phyloP scores from a whole-genome alignment of 129 eudicot genomes.

The Helichrysum umbraculigerum region DNA sequence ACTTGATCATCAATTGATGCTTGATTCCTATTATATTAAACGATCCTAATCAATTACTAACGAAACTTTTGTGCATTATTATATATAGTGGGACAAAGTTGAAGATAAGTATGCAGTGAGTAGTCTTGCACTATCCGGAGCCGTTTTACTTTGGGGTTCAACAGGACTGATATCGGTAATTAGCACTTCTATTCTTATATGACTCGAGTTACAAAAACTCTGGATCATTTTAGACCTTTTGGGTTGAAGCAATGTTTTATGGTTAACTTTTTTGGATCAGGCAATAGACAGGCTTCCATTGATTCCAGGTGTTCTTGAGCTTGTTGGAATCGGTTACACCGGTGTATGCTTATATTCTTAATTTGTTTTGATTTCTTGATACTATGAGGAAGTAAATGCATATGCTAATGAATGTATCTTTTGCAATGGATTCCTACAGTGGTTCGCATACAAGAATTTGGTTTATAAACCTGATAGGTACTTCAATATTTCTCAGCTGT shows the following conservation, averaged over 20 bases:
- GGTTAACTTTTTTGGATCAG: constrained; percentile 34
- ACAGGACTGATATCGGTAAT: constrained; percentile 80
- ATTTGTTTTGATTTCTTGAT: neutral
- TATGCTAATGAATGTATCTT: neutral
- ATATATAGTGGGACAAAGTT: constrained; percentile 80
- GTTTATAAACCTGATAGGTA: constrained; percentile 85
- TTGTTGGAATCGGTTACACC: constrained; percentile 91
- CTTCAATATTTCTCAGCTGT: neutral
- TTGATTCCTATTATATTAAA: neutral
- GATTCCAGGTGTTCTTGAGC: constrained; percentile 90
- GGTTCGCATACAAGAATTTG: constrained; percentile 92
- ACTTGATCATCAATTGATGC: neutral
- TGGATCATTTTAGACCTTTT: neutral
- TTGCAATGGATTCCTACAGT: constrained; percentile 44
- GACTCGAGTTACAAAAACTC: neutral
- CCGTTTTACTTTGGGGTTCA: constrained; percentile 60
- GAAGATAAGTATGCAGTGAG: constrained; percentile 95
- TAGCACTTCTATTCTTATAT: neutral
- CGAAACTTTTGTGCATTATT: neutral
- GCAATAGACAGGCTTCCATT: constrained; percentile 96
- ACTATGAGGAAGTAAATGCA: neutral
- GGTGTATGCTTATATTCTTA: constrained; percentile 60
- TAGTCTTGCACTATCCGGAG: constrained; percentile 76
- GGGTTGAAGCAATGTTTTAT: neutral
- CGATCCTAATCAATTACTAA: constrained; percentile 3